phyloP scores from a whole-genome alignment of 192 early-diverging fungal genomes.

The Podila verticillata region DNA sequence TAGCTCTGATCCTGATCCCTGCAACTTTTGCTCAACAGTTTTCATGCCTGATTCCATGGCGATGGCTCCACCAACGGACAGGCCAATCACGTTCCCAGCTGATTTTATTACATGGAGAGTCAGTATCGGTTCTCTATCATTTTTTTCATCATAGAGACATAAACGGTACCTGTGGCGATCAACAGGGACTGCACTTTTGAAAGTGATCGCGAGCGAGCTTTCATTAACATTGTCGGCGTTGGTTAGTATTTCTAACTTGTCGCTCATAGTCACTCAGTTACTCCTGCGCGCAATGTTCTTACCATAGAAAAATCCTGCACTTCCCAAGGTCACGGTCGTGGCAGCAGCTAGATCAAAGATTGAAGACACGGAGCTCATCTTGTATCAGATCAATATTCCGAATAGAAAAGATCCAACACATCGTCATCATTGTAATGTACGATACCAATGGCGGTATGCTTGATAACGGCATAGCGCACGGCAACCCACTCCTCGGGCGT shows the following conservation, averaged over 20 bases:
- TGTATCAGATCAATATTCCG: background rate
- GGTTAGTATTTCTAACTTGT: too few species aligned
- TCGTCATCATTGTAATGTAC: background rate
- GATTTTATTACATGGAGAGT: too few species aligned
- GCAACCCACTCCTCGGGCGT: constrained; percentile 42
- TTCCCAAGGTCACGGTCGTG: constrained; percentile 34
- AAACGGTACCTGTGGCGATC: background rate
- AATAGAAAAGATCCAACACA: background rate
- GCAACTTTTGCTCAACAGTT: constrained; percentile 14
- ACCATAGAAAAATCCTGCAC: constrained; percentile 37
- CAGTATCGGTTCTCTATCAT: too few species aligned
- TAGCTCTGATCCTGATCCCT: constrained; percentile 45
- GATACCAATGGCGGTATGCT: constrained; percentile 41
- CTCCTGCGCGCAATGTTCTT: background rate
- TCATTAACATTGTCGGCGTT: background rate
- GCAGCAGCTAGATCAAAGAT: constrained; percentile 18
- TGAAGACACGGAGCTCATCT: background rate
- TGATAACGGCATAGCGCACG: constrained; percentile 36
- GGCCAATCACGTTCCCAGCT: constrained; percentile 38
- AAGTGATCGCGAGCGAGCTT: background rate
- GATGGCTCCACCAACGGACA: constrained; percentile 23
- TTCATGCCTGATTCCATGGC: constrained; percentile 53
- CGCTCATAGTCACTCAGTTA: background rate
- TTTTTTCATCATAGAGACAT: background rate
- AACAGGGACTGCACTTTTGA: background rate